Evolutionary conservation across 1,139 yeast genomes (phyloP), one percentile per base, ranked within the genome.

Genomic region (Geotrichum phurueaensis): DNA sequence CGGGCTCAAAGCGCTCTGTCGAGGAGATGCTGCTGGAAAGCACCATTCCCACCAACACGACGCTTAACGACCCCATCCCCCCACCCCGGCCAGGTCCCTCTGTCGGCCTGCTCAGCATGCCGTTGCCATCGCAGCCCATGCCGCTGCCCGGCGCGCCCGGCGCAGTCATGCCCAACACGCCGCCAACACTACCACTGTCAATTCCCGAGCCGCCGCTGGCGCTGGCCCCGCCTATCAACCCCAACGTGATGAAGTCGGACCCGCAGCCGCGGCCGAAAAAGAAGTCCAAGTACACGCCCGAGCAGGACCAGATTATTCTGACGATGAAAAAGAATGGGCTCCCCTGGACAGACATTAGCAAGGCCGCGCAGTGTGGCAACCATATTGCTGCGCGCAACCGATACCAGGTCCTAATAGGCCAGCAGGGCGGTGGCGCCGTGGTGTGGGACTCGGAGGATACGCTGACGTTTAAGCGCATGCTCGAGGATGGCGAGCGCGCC

Each of bases 341-440:
- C 65, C 76, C 83, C 2, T 87, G 95, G 94, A 84, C 83, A 3
- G 90, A 86, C 65, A 87, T 87, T 58, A 91, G 92, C 0, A 84
- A 84, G 62, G 76, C 79, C 2, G 81, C 89, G 1, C 81, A 82
- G 15, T 87, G 87, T 33, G 88, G 86, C 7, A 81, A 85, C 54
- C 85, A 84, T 64, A 74, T 87, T 53, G 90, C 92, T 0, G 94
- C 92, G 0, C 75, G 94, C 63, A 87, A 87, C 70, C 74, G 94
- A 63, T 87, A 87, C 68, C 94, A 87, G 70, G 94, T 87, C 4
- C 79, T 87, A 58, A 87, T 87, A 62, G 95, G 95, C 1, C 94
- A 87, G 70, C 94, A 87, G 68, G 94, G 94, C 1, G 87, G 87
- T 58, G 87, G 87, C 29, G 79, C 85, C 4, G 81, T 84, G 45